Evolutionary conservation across 208 protist species (phyloP).

Genomic region (Herpetomonas samuelpessoai): DNA sequence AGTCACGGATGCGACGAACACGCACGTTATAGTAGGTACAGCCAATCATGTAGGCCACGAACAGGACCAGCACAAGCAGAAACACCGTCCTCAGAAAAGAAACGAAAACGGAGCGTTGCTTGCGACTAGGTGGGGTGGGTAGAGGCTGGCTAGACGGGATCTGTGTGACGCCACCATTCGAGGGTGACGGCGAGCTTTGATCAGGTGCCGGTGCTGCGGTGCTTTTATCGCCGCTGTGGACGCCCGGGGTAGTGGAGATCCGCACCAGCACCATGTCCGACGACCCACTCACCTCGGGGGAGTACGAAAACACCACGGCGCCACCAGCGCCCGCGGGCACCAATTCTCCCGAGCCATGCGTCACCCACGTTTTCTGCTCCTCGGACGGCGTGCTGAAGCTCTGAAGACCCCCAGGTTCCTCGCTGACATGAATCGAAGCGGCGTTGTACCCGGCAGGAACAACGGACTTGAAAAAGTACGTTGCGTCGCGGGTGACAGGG

Average conservation of each 20-base stretch:
- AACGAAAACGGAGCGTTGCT: conserved; percentile 5
- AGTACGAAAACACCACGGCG: conserved; percentile 20
- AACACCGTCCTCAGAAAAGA: conserved; percentile 14
- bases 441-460: conserved; percentile 29
- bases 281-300: not conserved
- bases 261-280: not conserved
- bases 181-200: not conserved
- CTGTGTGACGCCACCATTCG: not conserved
- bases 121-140: not conserved
- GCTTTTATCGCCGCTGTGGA: not conserved
- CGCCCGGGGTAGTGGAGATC: not conserved
- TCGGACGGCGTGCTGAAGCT: conserved; percentile 5
- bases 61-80: conserved; percentile 26
- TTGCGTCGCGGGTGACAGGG: conserved; percentile 5
- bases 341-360: conserved; percentile 19
- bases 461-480: conserved; percentile 55
- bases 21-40: conserved; percentile 61
- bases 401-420: not conserved
- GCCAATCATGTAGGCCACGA: conserved; percentile 39
- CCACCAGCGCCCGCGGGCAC: conserved; percentile 10
- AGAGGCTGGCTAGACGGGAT: not conserved
- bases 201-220: not conserved
- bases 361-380: conserved; percentile 6
- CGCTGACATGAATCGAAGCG: conserved; percentile 2
- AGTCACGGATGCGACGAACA: conserved; percentile 39